Percentiles rank a stretch among this genome's conserved stretches.
These are phyloP conservation scores for Microbotryomycetes sp. DNA, from an alignment of 1,284 basidiomycete species.

Conservation along the genomic window DNA sequence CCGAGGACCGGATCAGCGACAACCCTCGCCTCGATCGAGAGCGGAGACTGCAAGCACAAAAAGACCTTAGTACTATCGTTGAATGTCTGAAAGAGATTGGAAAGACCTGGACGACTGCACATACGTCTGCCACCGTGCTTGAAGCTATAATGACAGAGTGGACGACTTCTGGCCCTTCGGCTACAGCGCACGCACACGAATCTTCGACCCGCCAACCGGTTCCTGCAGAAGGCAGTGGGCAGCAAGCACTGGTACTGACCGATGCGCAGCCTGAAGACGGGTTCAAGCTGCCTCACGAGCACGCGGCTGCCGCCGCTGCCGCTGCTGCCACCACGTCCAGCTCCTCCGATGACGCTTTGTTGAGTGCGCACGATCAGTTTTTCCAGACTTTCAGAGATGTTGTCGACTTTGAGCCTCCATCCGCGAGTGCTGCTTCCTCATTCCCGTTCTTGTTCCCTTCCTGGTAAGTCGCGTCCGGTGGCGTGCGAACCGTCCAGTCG, in stretches of 20 bases:
- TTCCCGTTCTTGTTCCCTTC: neutral
- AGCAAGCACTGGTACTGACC: neutral
- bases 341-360: neutral
- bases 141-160: slow-evolving; percentile 4
- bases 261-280: too few relatives aligned
- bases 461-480: neutral
- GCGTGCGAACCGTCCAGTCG: too few relatives aligned
- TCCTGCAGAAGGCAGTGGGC: neutral
- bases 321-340: too few relatives aligned
- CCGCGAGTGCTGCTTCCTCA: neutral
- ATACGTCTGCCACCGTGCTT: slow-evolving; percentile 22
- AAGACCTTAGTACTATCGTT: slow-evolving; percentile 20
- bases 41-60: slow-evolving; percentile 13
- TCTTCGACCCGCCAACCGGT: neutral
- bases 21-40: slow-evolving; percentile 7
- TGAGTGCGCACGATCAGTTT: neutral
- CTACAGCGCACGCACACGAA: neutral
- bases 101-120: slow-evolving; percentile 24
- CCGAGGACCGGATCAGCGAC: slow-evolving; percentile 18
- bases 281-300: too few relatives aligned
- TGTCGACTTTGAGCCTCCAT: neutral
- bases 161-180: neutral
- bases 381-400: neutral
- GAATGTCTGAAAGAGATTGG: slow-evolving; percentile 23
- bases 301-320: too few relatives aligned